Conservation (phyloP, 306 rosid genomes). For the Glycine tomentella region DNA sequence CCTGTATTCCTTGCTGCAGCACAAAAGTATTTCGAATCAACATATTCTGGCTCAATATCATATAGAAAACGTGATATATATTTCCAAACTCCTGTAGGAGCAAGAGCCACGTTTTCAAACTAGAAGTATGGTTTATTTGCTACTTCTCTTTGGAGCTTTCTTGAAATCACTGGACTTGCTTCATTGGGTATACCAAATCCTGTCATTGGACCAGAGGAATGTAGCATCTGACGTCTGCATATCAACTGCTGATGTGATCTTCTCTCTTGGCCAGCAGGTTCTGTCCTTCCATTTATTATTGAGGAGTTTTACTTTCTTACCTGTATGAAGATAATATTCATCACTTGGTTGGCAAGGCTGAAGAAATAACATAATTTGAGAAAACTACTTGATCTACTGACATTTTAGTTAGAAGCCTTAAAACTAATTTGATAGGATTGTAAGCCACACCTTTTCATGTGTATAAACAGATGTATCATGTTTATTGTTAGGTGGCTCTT, state of each 20-base stretch:
- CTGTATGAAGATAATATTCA: neutral
- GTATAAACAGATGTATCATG: neutral
- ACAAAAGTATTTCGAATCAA: constrained; percentile 74
- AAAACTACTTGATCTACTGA: constrained; percentile 11
- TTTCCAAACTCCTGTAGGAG: constrained; percentile 88
- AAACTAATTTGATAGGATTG: neutral
- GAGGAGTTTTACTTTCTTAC: constrained; percentile 41
- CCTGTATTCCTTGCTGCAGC: constrained; percentile 81
- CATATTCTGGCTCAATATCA: constrained; percentile 77
- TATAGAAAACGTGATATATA: constrained; percentile 70
- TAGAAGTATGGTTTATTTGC: constrained; percentile 75
- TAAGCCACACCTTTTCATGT: constrained; percentile 25
- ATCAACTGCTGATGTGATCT: constrained; percentile 50
- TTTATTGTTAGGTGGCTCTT: constrained; percentile 1
- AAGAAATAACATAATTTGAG: constrained; percentile 10
- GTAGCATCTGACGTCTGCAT: constrained; percentile 54
- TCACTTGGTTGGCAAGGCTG: constrained; percentile 16
- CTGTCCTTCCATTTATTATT: constrained; percentile 14
- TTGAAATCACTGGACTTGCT: constrained; percentile 22
- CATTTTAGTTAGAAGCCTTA: constrained; percentile 9
- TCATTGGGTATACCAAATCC: constrained; percentile 73
- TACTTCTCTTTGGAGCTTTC: constrained; percentile 57
- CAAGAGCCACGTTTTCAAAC: constrained; percentile 77
- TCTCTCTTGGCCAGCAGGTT: neutral
- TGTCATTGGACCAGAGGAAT: constrained; percentile 59